phyloP scores from a whole-genome alignment of 2,329 filamentous ascomycete genomes.

The Scorias spongiosa region DNA sequence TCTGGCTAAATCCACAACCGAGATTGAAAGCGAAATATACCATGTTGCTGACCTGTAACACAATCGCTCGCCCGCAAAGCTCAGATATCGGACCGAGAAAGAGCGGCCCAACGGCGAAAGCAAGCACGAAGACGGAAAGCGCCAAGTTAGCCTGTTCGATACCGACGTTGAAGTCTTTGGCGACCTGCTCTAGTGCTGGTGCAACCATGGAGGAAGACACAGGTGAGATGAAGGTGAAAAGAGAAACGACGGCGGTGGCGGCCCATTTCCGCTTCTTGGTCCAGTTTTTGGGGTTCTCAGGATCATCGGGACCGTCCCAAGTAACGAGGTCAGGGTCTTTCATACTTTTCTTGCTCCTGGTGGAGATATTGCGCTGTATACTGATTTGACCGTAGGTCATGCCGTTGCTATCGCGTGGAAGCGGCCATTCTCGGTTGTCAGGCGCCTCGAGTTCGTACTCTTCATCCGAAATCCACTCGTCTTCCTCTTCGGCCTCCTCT shows the following conservation, averaged over 20 bases:
- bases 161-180: slow-evolving; percentile 11
- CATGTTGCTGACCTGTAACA: slow-evolving; percentile 21
- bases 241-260: slow-evolving; percentile 27
- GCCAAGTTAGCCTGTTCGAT: slow-evolving; percentile 12
- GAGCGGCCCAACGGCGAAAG: slow-evolving; percentile 23
- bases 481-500: slow-evolving; percentile 11
- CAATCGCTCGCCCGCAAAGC: slow-evolving; percentile 21
- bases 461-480: slow-evolving; percentile 14
- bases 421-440: slow-evolving; percentile 9
- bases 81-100: slow-evolving; percentile 23
- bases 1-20: slow-evolving; percentile 21
- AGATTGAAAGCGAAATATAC: slow-evolving; percentile 25
- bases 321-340: slow-evolving; percentile 24
- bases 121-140: slow-evolving; percentile 24
- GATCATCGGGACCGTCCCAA: slow-evolving; percentile 32
- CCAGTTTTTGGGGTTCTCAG: slow-evolving; percentile 34
- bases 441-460: slow-evolving; percentile 13
- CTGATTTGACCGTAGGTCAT: slow-evolving; percentile 17
- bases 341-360: slow-evolving; percentile 15
- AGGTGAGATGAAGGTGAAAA: slow-evolving; percentile 25
- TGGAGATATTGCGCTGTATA: slow-evolving; percentile 14
- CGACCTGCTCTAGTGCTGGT: slow-evolving; percentile 18
- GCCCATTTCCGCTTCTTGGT: slow-evolving; percentile 28
- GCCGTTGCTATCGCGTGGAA: slow-evolving; percentile 10
- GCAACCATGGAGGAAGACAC: slow-evolving; percentile 25